Percentiles rank a stretch among this genome's conserved stretches.
Evolutionary conservation across 495 filamentous ascomycete genomes (phyloP).

Genomic region (Aspergillus kassunensis): DNA sequence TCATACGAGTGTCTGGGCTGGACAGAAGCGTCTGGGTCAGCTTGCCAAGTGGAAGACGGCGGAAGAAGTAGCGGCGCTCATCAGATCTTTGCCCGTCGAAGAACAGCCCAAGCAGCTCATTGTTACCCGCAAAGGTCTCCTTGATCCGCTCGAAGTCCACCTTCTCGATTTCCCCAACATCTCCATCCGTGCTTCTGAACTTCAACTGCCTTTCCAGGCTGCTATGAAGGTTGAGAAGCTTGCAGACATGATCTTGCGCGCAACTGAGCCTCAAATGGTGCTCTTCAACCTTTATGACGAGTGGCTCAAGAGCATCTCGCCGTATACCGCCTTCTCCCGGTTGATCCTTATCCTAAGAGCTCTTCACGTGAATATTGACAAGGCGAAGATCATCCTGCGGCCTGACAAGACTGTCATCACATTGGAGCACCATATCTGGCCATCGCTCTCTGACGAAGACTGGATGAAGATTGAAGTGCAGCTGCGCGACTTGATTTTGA

Average conservation of each 20-base stretch:
- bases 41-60: conserved; percentile 99
- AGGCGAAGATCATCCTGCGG: conserved; percentile 95
- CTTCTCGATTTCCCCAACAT: conserved; percentile 99
- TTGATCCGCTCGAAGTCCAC: conserved; percentile 97
- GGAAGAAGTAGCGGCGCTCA: conserved; percentile 98
- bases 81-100: conserved; percentile 94
- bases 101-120: conserved; percentile 99
- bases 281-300: conserved; percentile 99
- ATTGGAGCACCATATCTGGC: conserved; percentile 99
- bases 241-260: conserved; percentile 97
- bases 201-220: conserved; percentile 98
- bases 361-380: conserved; percentile 95
- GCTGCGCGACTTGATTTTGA: conserved; percentile 90
- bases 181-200: conserved; percentile 94
- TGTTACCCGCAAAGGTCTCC: conserved; percentile 92
- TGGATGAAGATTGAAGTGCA: conserved; percentile 99
- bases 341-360: conserved; percentile 93
- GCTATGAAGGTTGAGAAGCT: conserved; percentile 99
- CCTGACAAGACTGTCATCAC: conserved; percentile 99
- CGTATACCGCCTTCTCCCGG: conserved; percentile 97
- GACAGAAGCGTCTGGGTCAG: conserved; percentile 98
- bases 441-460: conserved; percentile 87
- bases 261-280: conserved; percentile 99
- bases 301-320: conserved; percentile 97
- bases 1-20: conserved; percentile 98